Evolutionary conservation across 306 rosid species (phyloP).

Genomic region (Malus sieversii): DNA sequence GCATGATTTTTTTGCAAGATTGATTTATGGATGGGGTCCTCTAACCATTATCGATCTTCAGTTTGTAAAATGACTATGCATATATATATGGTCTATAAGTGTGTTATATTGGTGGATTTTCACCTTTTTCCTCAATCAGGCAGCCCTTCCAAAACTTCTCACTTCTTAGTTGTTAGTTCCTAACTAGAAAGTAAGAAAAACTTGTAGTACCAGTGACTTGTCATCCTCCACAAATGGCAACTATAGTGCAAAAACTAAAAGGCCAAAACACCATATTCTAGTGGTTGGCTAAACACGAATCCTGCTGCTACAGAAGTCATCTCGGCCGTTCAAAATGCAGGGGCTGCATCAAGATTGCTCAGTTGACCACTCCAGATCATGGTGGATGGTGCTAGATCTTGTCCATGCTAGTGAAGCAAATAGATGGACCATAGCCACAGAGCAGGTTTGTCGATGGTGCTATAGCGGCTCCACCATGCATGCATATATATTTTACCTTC

Average conservation of each 20-base stretch:
- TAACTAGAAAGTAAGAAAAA: constrained; percentile 1
- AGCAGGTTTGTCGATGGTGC: constrained; percentile 27
- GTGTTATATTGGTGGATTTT: neutral
- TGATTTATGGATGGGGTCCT: neutral
- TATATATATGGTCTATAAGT: neutral
- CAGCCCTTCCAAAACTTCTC: neutral
- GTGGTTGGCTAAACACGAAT: neutral
- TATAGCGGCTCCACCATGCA: constrained; percentile 26
- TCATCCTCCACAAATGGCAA: neutral
- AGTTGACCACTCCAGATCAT: constrained; percentile 39
- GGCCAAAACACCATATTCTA: neutral
- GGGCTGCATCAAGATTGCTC: constrained; percentile 1
- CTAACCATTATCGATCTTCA: neutral
- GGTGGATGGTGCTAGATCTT: constrained; percentile 62
- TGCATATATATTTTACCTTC: neutral
- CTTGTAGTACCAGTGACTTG: neutral
- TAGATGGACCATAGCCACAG: constrained; percentile 18
- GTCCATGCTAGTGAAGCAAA: constrained; percentile 50
- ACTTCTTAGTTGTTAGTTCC: neutral
- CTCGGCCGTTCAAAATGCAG: constrained; percentile 7
- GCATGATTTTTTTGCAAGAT: neutral
- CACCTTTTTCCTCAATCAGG: neutral
- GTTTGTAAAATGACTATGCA: neutral
- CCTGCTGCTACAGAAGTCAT: neutral
- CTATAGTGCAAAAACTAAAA: neutral